Base-by-base conservation (phyloP, 441 rosid genomes). In the Brassica hybrid region DNA sequence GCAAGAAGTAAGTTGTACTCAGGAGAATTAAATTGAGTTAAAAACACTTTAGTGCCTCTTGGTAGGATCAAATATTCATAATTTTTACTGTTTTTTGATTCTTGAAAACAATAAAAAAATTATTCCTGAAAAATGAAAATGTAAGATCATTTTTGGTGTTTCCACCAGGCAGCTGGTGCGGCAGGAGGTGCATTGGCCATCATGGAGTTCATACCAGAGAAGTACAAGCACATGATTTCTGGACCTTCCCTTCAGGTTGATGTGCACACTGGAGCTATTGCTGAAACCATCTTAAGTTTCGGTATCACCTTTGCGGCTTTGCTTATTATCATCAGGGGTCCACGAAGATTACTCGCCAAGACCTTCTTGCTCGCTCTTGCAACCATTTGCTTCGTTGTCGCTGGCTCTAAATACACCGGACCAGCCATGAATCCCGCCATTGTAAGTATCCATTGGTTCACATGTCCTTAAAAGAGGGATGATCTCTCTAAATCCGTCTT, bases 371-470 rank as follows among this genome's bases (percentile, higher is more conserved):
- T 94, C 48, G 83, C 98, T 16, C 50, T 84, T 41, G 85, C 79
- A 10, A 93, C 94, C 30, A 80, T 90, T 14, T 58, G 79, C 1
- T 74, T 93, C 70, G 84, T 93, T 62, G 76, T 89, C 30, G 69
- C 88, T 0, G 97, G 98, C 13, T 60, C 87, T 73, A 73, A 84
- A 69, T 93, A 90, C 82, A 93, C 98, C 0, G 98, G 98, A 54
- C 97, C 97, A 69, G 90, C 97, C 81, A 90, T 93, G 98, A 93
- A 93, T 82, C 98, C 98, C 8, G 98, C 92, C 74, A 88, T 88
- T 82, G 98, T 93, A 84, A 87, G 98, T 83, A 72, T 32, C 6
- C 69, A 32, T 73, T 13, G 17, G 38, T 52, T 52, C 23, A 64
- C 71, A 27, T 64, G 36, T 56, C 30, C 7, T 50, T 11, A 34